phyloP scores from a whole-genome alignment of 306 rosid genomes.

The Malus sieversii region DNA sequence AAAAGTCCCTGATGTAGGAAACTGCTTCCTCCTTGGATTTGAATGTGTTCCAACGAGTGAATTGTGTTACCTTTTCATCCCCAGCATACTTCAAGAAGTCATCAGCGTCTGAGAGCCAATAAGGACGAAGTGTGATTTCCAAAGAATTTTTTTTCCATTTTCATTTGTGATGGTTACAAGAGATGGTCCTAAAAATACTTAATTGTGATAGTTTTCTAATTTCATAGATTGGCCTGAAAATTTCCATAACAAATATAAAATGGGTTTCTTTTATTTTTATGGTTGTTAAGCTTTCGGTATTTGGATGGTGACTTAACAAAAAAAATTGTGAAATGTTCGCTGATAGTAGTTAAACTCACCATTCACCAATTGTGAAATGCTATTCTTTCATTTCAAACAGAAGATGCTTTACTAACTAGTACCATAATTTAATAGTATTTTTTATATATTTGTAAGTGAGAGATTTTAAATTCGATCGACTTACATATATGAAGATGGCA shows the following conservation, averaged over 20 bases:
- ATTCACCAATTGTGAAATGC: not conserved
- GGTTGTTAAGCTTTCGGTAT: not conserved
- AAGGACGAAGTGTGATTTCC: slow-evolving; percentile 20
- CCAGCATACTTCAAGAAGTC: slow-evolving; percentile 18
- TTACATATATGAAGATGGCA: not conserved
- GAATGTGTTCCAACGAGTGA: slow-evolving; percentile 22
- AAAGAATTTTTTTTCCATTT: not conserved
- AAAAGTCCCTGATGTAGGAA: slow-evolving; percentile 4
- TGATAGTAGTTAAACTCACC: not conserved
- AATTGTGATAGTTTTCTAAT: not conserved
- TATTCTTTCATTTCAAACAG: not conserved
- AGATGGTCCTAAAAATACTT: not conserved
- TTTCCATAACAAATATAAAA: not conserved
- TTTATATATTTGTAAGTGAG: too few relatives aligned
- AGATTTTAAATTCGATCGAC: accelerated
- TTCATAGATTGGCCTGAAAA: not conserved
- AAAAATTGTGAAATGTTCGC: not conserved
- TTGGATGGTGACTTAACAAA: not conserved
- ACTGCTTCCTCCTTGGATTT: slow-evolving; percentile 19
- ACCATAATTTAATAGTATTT: too few relatives aligned
- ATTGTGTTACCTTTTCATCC: slow-evolving; percentile 13
- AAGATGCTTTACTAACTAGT: not conserved
- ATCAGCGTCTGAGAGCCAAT: slow-evolving; percentile 11
- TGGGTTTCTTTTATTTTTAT: not conserved
- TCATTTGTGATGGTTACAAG: not conserved